Percentiles rank a stretch among this genome's conserved stretches.
phyloP scores from a whole-genome alignment of 1,284 basidiomycete species.

The Cystobasidium pallidum region DNA sequence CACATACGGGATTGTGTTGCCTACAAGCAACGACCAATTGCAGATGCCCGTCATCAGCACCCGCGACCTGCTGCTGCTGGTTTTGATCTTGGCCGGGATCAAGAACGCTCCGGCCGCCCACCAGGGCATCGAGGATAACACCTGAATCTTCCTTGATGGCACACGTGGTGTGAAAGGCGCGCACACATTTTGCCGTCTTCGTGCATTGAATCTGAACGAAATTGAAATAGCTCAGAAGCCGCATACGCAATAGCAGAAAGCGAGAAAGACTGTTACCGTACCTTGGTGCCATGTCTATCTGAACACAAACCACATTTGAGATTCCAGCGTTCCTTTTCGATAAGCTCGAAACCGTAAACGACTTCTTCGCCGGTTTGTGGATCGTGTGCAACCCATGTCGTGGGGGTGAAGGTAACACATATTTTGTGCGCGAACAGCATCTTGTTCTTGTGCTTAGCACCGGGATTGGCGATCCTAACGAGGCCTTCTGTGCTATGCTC shows the following conservation, averaged over 20 bases:
- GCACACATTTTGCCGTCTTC: conserved; percentile 62
- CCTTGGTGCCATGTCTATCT: conserved; percentile 42
- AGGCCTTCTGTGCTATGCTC: conserved; percentile 50
- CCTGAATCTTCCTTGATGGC: conserved; percentile 66
- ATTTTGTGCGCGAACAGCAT: conserved; percentile 55
- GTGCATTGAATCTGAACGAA: conserved; percentile 52
- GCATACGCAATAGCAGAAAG: too few species aligned
- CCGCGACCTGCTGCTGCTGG: conserved; percentile 8
- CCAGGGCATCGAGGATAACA: conserved; percentile 66
- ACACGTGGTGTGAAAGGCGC: conserved; percentile 91
- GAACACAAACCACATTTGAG: conserved; percentile 64
- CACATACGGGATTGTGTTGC: conserved; percentile 42
- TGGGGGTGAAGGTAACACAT: conserved; percentile 45
- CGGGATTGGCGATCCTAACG: conserved; percentile 46
- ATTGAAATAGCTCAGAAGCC: neutral
- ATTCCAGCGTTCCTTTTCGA: conserved; percentile 87
- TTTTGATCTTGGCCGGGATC: conserved; percentile 26
- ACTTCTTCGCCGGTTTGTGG: conserved; percentile 58
- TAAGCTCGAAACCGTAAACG: conserved; percentile 78
- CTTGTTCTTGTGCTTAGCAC: conserved; percentile 46
- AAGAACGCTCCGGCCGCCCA: conserved; percentile 65
- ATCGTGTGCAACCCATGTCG: conserved; percentile 52
- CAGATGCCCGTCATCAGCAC: conserved; percentile 30
- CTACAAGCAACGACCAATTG: conserved; percentile 39
- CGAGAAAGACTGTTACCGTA: neutral